These are phyloP conservation scores for Starmera caribaea DNA, from an alignment of 805 yeast genomes.

Conservation along the genomic window DNA sequence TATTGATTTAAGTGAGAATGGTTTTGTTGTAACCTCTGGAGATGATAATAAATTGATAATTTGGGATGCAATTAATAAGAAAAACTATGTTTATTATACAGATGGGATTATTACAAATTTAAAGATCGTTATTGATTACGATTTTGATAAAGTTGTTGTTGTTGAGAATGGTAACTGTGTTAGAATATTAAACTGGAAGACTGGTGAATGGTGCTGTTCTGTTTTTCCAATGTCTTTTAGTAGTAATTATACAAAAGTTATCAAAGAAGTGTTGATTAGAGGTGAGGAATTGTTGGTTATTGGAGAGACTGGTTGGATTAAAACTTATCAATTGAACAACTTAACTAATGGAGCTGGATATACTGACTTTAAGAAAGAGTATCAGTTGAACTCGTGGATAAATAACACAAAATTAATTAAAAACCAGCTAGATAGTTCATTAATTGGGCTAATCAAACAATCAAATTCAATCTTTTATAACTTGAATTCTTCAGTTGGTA, in stretches of 20 bases:
- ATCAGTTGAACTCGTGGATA: slow-evolving; percentile 15
- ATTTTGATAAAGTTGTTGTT: slow-evolving; percentile 21
- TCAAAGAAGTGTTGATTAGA: slow-evolving; percentile 13
- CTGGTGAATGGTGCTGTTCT: slow-evolving; percentile 18
- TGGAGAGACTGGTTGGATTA: slow-evolving; percentile 25
- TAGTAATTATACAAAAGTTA: slow-evolving; percentile 4
- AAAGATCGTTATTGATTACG: slow-evolving; percentile 23
- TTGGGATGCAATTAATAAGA: slow-evolving; percentile 16
- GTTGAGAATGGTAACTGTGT: slow-evolving; percentile 24
- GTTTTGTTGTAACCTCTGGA: slow-evolving; percentile 20
- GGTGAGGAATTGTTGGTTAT: slow-evolving; percentile 19
- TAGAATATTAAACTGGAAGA: slow-evolving; percentile 24
- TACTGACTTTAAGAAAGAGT: slow-evolving; percentile 14
- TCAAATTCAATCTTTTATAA: slow-evolving; percentile 17
- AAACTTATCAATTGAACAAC: slow-evolving; percentile 15
- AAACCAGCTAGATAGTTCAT: slow-evolving; percentile 2
- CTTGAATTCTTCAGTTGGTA: slow-evolving; percentile 3
- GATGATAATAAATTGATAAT: slow-evolving; percentile 21
- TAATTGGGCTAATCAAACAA: slow-evolving; percentile 13
- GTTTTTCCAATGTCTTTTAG: slow-evolving; percentile 21
- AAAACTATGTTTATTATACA: slow-evolving; percentile 6
- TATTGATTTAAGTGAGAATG: slow-evolving; percentile 21
- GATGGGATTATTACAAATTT: slow-evolving; percentile 18
- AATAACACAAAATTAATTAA: slow-evolving; percentile 9
- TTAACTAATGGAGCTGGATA: slow-evolving; percentile 26